Conservation (phyloP, 129 eudicot species). For the Chrysanthemum lavandulifolium region DNA sequence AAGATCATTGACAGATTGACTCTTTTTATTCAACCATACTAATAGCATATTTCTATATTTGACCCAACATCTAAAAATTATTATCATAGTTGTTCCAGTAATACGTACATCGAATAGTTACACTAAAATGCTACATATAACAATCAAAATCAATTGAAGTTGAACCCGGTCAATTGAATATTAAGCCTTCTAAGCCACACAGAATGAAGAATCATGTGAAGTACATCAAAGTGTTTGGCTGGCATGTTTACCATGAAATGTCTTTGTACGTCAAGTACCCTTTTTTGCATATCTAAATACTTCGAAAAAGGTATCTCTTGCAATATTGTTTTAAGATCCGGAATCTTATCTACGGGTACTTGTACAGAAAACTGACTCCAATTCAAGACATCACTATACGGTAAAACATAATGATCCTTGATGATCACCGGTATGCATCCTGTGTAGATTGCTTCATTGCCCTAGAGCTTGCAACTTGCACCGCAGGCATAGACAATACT, state of each 20-base stretch:
- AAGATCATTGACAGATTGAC: too few relatives aligned
- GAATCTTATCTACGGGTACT: constrained; percentile 46
- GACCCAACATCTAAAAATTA: too few relatives aligned
- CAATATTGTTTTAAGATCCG: constrained; percentile 46
- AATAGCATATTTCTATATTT: too few relatives aligned
- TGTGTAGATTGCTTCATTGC: constrained; percentile 58
- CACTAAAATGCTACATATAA: not conserved
- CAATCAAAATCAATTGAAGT: not conserved
- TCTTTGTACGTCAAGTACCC: constrained; percentile 37
- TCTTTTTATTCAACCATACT: too few relatives aligned
- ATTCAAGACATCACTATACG: constrained; percentile 60
- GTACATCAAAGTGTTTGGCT: constrained; percentile 50
- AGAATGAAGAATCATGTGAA: constrained; percentile 70
- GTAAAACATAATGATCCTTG: constrained; percentile 44
- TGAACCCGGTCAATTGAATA: not conserved
- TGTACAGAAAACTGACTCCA: constrained; percentile 57
- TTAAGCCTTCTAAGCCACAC: constrained; percentile 70
- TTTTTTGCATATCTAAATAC: constrained; percentile 42
- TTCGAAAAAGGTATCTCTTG: constrained; percentile 31
- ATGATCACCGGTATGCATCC: constrained; percentile 64
- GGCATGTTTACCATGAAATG: constrained; percentile 58
- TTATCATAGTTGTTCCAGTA: too few relatives aligned
- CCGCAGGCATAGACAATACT: constrained; percentile 64
- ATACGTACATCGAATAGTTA: too few relatives aligned
- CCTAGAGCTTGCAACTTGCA: constrained; percentile 76